Conservation (phyloP, 306 rosid species). For the Acacia melanoxylon region DNA sequence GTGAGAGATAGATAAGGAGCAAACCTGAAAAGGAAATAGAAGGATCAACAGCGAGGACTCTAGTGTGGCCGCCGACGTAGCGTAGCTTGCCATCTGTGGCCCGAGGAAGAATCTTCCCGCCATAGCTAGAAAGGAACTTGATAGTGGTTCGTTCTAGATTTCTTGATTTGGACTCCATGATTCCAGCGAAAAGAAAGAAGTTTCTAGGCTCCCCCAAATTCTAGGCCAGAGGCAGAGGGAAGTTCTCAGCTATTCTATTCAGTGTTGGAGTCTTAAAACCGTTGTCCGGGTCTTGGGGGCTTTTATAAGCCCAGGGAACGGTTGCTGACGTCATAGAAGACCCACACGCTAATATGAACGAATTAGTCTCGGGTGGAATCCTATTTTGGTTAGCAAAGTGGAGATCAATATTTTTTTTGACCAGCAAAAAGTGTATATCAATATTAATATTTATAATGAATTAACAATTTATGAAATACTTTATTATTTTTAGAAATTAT, state of each 20-base stretch:
- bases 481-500: no score
- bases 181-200: neutral
- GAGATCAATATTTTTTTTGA: no score
- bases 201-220: neutral
- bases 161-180: constrained; percentile 34
- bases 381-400: neutral
- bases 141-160: constrained; percentile 23
- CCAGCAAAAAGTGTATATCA: no score
- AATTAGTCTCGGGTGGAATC: neutral
- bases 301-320: constrained; percentile 44
- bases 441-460: no score
- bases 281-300: neutral
- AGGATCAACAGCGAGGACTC: constrained; percentile 68
- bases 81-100: constrained; percentile 73
- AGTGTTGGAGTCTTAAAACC: constrained; percentile 38
- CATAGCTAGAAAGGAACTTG: constrained; percentile 84
- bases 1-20: neutral
- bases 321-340: constrained; percentile 20
- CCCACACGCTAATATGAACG: constrained; percentile 22
- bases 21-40: constrained; percentile 70
- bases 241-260: neutral
- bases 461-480: no score
- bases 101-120: constrained; percentile 84
- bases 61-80: constrained; percentile 78
- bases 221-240: neutral